Evolutionary conservation across 306 rosid species (phyloP).

Genomic region (Dalbergia oliveri): DNA sequence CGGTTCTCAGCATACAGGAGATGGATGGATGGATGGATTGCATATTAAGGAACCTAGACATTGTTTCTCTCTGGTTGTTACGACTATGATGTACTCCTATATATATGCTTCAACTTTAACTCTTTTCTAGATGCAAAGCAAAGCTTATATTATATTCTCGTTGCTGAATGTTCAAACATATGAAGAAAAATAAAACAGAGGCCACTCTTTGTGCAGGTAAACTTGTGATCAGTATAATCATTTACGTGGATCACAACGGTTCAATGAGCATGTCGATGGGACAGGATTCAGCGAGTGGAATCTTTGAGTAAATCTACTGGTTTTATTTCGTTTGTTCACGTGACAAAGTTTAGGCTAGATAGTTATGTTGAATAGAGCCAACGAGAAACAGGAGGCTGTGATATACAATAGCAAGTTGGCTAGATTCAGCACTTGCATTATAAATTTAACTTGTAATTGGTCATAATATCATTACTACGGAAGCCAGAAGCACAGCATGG

Average conservation of each 20-base stretch:
- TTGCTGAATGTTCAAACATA: slow-evolving; percentile 11
- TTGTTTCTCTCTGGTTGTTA: slow-evolving; percentile 29
- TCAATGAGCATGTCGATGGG: slow-evolving; percentile 42
- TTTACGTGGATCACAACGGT: slow-evolving; percentile 34
- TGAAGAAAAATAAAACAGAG: not conserved
- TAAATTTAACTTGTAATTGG: not conserved
- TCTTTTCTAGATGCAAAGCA: slow-evolving; percentile 48
- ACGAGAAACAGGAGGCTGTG: too few relatives aligned
- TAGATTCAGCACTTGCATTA: not conserved
- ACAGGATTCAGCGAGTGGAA: slow-evolving; percentile 40
- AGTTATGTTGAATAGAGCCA: not conserved
- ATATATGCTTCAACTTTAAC: slow-evolving; percentile 40
- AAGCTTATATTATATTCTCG: slow-evolving; percentile 38
- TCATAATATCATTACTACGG: not conserved
- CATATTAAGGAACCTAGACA: slow-evolving; percentile 42
- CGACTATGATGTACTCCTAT: not conserved
- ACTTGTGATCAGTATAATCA: slow-evolving; percentile 15
- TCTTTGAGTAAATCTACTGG: slow-evolving; percentile 18
- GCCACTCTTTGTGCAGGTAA: not conserved
- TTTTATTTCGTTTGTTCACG: slow-evolving; percentile 19
- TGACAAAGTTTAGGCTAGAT: slow-evolving; percentile 21
- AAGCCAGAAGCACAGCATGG: too few relatives aligned
- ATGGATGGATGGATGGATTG: not conserved
- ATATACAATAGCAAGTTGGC: not conserved
- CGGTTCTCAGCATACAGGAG: slow-evolving; percentile 51